Base-by-base conservation (phyloP, 1,284 basidiomycete species). In the Vanrija sp. region DNA sequence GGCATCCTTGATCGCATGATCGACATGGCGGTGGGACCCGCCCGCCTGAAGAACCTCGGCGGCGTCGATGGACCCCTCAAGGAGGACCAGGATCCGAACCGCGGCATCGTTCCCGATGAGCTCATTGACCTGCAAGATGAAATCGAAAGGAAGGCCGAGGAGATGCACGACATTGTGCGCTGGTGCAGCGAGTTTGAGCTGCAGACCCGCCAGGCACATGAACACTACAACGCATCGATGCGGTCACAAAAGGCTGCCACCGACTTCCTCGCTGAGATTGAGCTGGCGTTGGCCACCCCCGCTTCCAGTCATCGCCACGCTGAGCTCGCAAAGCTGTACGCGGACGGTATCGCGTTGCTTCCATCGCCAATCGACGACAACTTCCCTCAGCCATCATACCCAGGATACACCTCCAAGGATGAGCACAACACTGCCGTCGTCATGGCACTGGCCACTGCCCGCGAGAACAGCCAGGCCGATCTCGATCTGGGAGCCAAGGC, bases 1-100 rank as follows among this genome's bases (percentile, higher is more conserved):
- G 47, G 49, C 3, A 43, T 71, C 2, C 59, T 76, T 4, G 74
- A 76, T 52, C 51, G 56, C 39, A 76, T 76, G 69, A 73, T 76
- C 23, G 73, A 76, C 54, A 16, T 65, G 0, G 74, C 72, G 1
- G 31, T 31, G 12, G 31, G 31, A 12, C 31, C 31, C 6, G 61
- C 54, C 3, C 60, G 65, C 0, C 51, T 72, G 7, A 65, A 64
- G 19, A 61, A 52, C 24, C 59, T 73, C 0, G 69, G 71, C 5
- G 68, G 62, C 6, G 39, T 60, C 0, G 27, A 61, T 16, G 69
- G 72, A 0, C 69, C 69, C 0, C n/a, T 41, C 14, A 45, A 49
- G 8, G 18, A 49, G 5, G 49, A 48, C 12, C 35, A 48, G 12
- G 39, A 44, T 14, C 45, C 47, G 10, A 39, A 46, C 4, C 45